Evolutionary conservation across 192 early-diverging fungal genomes (phyloP), one percentile per base, ranked within the genome.

Genomic region (Geranomyces michiganensis): DNA sequence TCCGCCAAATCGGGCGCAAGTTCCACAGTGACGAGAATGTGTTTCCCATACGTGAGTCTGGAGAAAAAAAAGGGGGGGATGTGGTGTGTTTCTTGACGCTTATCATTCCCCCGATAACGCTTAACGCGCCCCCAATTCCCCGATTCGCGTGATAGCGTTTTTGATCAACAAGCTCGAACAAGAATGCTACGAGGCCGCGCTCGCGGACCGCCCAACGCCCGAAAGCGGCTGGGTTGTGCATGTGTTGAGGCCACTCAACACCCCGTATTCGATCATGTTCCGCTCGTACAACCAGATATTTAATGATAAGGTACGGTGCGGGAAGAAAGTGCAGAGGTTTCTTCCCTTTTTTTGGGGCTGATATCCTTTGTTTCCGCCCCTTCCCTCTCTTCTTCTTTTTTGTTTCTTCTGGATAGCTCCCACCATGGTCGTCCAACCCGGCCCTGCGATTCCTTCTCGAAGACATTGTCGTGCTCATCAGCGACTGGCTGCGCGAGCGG

Each of bases 301-400:
- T 36, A 73, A 75, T 15, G 55, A 67, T 7, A 73, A 77, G 75
- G 75, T 76, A 73, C n/a, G n/a, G n/a, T n/a, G n/a, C n/a, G n/a
- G n/a, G n/a, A n/a, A n/a, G n/a, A n/a, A n/a, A n/a, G n/a, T n/a
- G n/a, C n/a, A n/a, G n/a, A n/a, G n/a, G n/a, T n/a, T n/a, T n/a
- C n/a, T n/a, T n/a, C n/a, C n/a, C n/a, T n/a, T n/a, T n/a, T n/a
- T n/a, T n/a, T n/a, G n/a, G n/a, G n/a, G n/a, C n/a, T n/a, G n/a
- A n/a, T n/a, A n/a, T n/a, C n/a, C n/a, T n/a, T n/a, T n/a, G n/a
- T n/a, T n/a, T n/a, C n/a, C n/a, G n/a, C n/a, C n/a, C n/a, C n/a
- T n/a, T n/a, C n/a, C n/a, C n/a, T n/a, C n/a, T n/a, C 36, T 41
- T 41, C 10, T 53, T n/a, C 15, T 26, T 53, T 53, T 15, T 26